A percentile compares a stretch with the other conserved stretches of the same genome.
These are phyloP conservation scores for Metschnikowia vanudenii DNA, from an alignment of 805 yeast genomes.

Conservation along the genomic window DNA sequence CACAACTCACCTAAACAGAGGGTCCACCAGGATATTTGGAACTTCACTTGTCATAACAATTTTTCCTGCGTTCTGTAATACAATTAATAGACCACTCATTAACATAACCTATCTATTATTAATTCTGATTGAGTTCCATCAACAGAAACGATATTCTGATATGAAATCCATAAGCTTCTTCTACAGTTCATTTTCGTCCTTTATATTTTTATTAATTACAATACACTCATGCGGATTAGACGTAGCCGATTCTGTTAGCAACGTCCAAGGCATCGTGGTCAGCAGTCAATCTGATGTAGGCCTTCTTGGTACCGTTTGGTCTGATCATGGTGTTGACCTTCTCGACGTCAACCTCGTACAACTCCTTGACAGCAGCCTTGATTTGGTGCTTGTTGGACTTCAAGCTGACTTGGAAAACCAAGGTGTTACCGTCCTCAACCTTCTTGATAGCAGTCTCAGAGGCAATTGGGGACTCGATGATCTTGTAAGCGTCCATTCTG, in stretches of 20 bases:
- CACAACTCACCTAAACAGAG: too few species aligned
- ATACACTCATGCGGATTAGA: slow-evolving; percentile 48
- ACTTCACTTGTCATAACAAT: too few species aligned
- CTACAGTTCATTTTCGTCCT: slow-evolving; percentile 15
- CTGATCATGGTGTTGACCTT: slow-evolving; percentile 95
- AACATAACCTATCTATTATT: too few species aligned
- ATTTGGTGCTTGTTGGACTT: slow-evolving; percentile 98
- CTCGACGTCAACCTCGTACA: slow-evolving; percentile 92
- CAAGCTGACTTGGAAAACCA: slow-evolving; percentile 96
- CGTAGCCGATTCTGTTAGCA: slow-evolving; percentile 99
- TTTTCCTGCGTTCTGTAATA: too few species aligned
- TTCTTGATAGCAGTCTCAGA: slow-evolving; percentile 99
- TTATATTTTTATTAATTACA: slow-evolving; percentile 21
- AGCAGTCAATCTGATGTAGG: slow-evolving; percentile 97
- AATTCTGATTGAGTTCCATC: too few species aligned
- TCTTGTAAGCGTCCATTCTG: slow-evolving; percentile 94
- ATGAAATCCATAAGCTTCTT: too few species aligned
- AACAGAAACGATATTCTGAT: too few species aligned
- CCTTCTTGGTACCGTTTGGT: slow-evolving; percentile 99
- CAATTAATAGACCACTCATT: too few species aligned
- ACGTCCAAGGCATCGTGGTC: slow-evolving; percentile 99
- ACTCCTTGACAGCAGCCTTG: slow-evolving; percentile 96
- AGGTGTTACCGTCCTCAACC: slow-evolving; percentile 99
- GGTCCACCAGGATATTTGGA: too few species aligned
- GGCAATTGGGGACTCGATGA: slow-evolving; percentile 91